Evolutionary conservation across 148 eudicot genomes (phyloP).

Genomic region (Silene conica): DNA sequence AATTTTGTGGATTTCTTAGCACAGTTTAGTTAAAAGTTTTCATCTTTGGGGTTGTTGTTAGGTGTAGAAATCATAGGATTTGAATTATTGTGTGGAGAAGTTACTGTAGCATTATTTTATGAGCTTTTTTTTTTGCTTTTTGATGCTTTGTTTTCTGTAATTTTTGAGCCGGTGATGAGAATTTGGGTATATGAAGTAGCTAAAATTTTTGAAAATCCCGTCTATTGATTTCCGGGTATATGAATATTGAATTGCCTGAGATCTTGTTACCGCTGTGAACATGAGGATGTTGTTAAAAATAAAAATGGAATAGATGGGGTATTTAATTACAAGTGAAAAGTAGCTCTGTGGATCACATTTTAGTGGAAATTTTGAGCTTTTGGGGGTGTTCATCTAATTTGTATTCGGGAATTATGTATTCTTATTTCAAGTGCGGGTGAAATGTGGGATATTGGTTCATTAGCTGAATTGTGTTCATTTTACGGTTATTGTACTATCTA

Average conservation of each 20-base stretch:
- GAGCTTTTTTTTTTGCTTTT: slow-evolving; percentile 1
- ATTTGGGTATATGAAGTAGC: background rate
- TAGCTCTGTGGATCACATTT: too few species aligned
- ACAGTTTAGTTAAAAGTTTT: slow-evolving; percentile 2
- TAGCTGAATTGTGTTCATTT: too few species aligned
- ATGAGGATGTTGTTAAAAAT: background rate
- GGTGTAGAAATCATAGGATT: background rate
- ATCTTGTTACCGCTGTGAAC: background rate
- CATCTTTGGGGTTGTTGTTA: slow-evolving; percentile 9
- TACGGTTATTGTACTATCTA: too few species aligned
- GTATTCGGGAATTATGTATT: too few species aligned
- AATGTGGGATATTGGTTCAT: too few species aligned
- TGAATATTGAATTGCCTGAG: background rate
- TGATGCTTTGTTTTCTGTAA: background rate
- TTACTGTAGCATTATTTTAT: background rate
- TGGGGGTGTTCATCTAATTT: too few species aligned
- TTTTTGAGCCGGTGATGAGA: slow-evolving; percentile 1
- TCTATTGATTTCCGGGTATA: background rate
- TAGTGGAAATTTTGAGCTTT: too few species aligned
- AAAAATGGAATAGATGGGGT: background rate
- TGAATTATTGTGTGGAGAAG: background rate
- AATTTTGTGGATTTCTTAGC: background rate
- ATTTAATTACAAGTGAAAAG: background rate
- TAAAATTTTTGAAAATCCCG: background rate
- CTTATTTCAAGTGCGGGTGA: too few species aligned